Evolutionary conservation across 73 alveolate genomes (phyloP).

Genomic region (Uronychia binucleata): DNA sequence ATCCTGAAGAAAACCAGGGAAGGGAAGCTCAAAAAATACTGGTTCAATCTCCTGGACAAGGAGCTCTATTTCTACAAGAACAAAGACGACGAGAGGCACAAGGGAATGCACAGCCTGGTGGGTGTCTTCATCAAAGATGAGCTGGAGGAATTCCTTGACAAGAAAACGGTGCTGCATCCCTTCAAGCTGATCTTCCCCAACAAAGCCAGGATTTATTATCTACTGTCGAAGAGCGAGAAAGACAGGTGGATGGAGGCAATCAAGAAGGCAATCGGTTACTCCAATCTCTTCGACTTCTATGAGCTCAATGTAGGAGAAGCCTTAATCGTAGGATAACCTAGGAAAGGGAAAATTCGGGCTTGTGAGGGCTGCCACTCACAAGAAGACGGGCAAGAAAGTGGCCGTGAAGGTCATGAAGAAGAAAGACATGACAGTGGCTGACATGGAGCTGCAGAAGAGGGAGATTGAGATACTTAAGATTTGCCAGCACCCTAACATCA

Average conservation of each 20-base stretch:
- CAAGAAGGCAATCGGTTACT: slow-evolving; percentile 72
- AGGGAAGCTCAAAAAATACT: slow-evolving; percentile 33
- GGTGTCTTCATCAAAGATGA: slow-evolving; percentile 53
- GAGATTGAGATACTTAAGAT: slow-evolving; percentile 90
- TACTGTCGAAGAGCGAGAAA: slow-evolving; percentile 36
- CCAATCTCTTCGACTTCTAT: slow-evolving; percentile 71
- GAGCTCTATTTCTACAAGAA: slow-evolving; percentile 49
- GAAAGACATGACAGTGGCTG: slow-evolving; percentile 41
- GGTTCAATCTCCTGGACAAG: slow-evolving; percentile 43
- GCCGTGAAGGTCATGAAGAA: slow-evolving; percentile 65
- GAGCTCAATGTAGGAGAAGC: no score
- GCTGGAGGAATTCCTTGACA: slow-evolving; percentile 27
- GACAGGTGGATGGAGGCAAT: slow-evolving; percentile 59
- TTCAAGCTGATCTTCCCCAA: slow-evolving; percentile 55
- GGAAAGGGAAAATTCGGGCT: slow-evolving; percentile 93
- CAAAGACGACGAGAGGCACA: slow-evolving; percentile 50
- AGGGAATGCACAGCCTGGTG: slow-evolving; percentile 45
- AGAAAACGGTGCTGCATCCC: slow-evolving; percentile 37
- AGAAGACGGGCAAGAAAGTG: slow-evolving; percentile 73
- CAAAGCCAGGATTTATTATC: slow-evolving; percentile 48
- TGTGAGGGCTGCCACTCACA: slow-evolving; percentile 81
- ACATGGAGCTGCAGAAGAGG: slow-evolving; percentile 51
- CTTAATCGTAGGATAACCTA: slow-evolving; percentile 74
- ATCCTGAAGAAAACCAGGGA: slow-evolving; percentile 32
- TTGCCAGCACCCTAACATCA: slow-evolving; percentile 89